Percentiles rank a stretch among this genome's conserved stretches.
phyloP scores from a whole-genome alignment of 78 protist genomes.

The Acrasis kona region DNA sequence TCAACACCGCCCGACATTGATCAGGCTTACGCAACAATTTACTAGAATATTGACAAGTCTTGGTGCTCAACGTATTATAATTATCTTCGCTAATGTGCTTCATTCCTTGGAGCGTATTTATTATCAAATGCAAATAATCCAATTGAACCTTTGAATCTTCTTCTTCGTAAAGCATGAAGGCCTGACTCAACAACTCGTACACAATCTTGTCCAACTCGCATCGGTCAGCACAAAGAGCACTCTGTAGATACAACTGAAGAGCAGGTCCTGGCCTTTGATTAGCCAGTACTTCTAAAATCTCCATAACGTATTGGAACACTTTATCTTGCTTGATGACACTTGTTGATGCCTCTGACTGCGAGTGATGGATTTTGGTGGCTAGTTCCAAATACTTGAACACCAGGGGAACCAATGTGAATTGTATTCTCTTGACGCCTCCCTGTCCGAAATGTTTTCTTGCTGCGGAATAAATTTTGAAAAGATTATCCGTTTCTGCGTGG shows the following conservation, averaged over 20 bases:
- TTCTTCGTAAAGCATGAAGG: slow-evolving; percentile 82
- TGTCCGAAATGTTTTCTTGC: slow-evolving; percentile 54
- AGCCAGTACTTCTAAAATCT: not conserved
- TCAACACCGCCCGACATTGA: slow-evolving; percentile 70
- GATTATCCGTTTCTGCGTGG: slow-evolving; percentile 36
- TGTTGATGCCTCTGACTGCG: not conserved
- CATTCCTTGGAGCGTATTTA: slow-evolving; percentile 54
- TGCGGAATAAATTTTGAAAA: slow-evolving; percentile 38
- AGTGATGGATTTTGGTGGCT: not conserved
- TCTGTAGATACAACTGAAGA: slow-evolving; percentile 66
- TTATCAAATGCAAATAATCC: slow-evolving; percentile 40
- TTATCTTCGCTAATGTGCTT: slow-evolving; percentile 42
- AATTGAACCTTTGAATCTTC: slow-evolving; percentile 64
- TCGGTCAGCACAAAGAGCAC: slow-evolving; percentile 61
- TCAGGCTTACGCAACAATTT: slow-evolving; percentile 72
- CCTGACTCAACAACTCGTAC: slow-evolving; percentile 69
- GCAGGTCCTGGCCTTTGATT: slow-evolving; percentile 25
- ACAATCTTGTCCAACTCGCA: slow-evolving; percentile 40
- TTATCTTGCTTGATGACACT: not conserved
- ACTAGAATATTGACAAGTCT: not conserved
- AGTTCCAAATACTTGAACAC: slow-evolving; percentile 1
- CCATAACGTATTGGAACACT: slow-evolving; percentile 5
- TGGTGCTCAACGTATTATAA: slow-evolving; percentile 60
- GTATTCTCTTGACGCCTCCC: slow-evolving; percentile 61
- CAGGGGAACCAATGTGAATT: slow-evolving; percentile 17